Evolutionary conservation across 2,329 filamentous ascomycete species (phyloP), one percentile per base, ranked within the genome.

Genomic region (Ceratocystis huliohia): DNA sequence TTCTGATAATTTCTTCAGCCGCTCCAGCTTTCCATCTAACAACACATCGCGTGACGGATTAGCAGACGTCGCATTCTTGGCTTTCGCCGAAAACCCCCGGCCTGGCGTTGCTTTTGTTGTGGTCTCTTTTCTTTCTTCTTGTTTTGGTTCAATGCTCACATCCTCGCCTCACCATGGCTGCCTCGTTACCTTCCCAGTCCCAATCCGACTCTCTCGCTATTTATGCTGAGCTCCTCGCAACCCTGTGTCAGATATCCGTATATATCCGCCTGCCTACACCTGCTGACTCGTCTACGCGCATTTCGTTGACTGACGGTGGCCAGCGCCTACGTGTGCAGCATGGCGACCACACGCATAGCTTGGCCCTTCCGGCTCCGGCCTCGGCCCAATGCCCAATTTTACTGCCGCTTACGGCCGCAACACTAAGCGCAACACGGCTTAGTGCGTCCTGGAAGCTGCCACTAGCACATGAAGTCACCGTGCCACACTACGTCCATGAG

Each of bases 211-310:
- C 64, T 15, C 22, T 65, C n/a, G 44, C 66, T 13, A 77, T 88
- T 25, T 87, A 88, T 72, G 84, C 85, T 4, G 86, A 88, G 74
- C 78, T 87, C 1, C 79, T 88, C 2, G 76, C 80, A 33, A 86
- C 87, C 68, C 85, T 88, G 69, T 79, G 81, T 53, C 84, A 87
- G 72, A 78, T 88, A 48, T 86, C 84, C 3, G 75, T 87, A 25
- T 81, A 79, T 63, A 82, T 79, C 5, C 78, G 79, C 2, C 74
- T 87, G 1, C 75, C 77, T 2, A 77, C 78, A 13, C 74, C 77
- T 3, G 74, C 74, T 59, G 75, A 78, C 64, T 67, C 74, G 28
- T 74, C 74, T n/a, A 83, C 80, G 22, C 72, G 70, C 59, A 78
- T 77, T 30, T 74, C 74, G 15, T 69, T 85, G 50, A 75, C 78